phyloP scores from a whole-genome alignment of 1,284 basidiomycete species.

The Chondrostereum purpureum region DNA sequence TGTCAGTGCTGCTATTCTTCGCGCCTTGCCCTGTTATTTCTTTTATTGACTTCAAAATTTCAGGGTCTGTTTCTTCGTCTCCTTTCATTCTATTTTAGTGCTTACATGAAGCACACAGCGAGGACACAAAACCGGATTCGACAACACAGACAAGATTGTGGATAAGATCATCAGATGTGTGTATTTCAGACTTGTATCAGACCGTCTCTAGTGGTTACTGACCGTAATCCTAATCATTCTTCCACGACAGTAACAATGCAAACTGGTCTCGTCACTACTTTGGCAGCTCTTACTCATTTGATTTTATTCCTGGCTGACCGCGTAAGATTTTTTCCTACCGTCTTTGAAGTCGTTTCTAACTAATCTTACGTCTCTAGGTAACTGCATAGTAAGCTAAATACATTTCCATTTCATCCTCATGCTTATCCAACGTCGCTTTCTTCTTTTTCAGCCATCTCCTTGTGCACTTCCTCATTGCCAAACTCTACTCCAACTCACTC shows the following conservation, averaged over 20 bases:
- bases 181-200: background rate
- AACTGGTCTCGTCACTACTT: conserved; percentile 28
- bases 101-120: background rate
- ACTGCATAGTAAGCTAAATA: too few species aligned
- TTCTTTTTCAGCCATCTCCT: conserved; percentile 3
- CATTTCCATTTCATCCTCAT: too few species aligned
- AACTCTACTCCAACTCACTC: conserved; percentile 3
- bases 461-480: background rate
- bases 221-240: background rate
- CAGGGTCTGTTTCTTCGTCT: background rate
- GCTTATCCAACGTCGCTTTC: too few species aligned
- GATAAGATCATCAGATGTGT: conserved; percentile 1
- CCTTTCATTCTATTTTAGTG: background rate
- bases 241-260: conserved; percentile 29
- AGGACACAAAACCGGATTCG: background rate
- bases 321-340: too few species aligned
- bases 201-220: background rate
- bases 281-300: conserved; percentile 26
- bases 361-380: too few species aligned
- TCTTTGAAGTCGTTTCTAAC: too few species aligned
- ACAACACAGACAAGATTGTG: background rate
- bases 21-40: background rate
- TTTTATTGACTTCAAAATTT: background rate
- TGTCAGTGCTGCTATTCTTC: conserved; percentile 23
- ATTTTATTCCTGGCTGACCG: conserved; percentile 26